Evolutionary conservation across 345 rosid genomes (phyloP).

Genomic region (Dovyalis caffra): DNA sequence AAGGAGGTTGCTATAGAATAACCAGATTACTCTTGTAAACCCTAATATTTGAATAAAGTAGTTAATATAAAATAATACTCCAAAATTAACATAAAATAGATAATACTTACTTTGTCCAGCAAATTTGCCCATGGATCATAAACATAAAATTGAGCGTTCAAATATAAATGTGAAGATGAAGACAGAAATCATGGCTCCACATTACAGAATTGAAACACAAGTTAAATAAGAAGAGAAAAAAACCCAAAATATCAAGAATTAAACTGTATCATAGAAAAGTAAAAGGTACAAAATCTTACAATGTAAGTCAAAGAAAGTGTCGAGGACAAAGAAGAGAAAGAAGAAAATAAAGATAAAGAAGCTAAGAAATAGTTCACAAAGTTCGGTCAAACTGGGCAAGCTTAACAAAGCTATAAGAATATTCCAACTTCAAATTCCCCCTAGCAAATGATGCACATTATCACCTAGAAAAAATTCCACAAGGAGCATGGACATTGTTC

Average conservation of each 20-base stretch:
- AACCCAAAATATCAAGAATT: neutral
- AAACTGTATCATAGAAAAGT: neutral
- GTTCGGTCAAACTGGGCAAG: conserved; percentile 11
- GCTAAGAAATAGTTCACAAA: conserved; percentile 6
- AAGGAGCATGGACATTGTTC: conserved; percentile 39
- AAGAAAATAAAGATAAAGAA: conserved; percentile 4
- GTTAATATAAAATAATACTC: neutral
- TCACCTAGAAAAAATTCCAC: conserved; percentile 23
- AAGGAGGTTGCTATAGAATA: no score
- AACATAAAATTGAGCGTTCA: neutral
- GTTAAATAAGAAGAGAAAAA: neutral
- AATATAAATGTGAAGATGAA: neutral
- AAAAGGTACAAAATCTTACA: conserved; percentile 3
- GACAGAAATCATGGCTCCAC: neutral
- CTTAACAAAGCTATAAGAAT: conserved; percentile 18
- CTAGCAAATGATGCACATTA: conserved; percentile 18
- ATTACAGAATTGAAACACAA: neutral
- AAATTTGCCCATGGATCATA: neutral
- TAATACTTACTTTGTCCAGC: neutral
- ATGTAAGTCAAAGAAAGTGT: neutral
- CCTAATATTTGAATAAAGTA: neutral
- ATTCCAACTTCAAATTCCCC: conserved; percentile 23
- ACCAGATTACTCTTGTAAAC: neutral
- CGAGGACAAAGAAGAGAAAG: neutral
- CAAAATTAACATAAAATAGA: neutral